phyloP scores from a whole-genome alignment of 1,284 basidiomycete genomes.

The Melampsora americana region DNA sequence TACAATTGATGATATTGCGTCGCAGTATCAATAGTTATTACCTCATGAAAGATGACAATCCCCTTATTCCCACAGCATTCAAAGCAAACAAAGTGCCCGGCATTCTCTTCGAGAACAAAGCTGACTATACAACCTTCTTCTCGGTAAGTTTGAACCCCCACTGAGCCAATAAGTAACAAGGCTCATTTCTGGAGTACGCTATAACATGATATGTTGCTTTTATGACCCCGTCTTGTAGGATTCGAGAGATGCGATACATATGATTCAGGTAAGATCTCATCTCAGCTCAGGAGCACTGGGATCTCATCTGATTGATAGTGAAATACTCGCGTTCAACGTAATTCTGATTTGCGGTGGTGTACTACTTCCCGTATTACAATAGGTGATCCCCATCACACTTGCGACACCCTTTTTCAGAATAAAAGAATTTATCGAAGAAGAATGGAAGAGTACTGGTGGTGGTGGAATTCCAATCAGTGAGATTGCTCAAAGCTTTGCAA shows the following conservation, averaged over 20 bases:
- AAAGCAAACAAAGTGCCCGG: constrained; percentile 39
- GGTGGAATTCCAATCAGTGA: constrained; percentile 20
- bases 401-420: constrained; percentile 31
- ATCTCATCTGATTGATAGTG: too few species aligned
- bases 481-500: constrained; percentile 30
- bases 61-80: constrained; percentile 1
- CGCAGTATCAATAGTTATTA: constrained; percentile 40
- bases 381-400: constrained; percentile 43
- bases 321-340: too few species aligned
- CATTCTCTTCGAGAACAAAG: constrained; percentile 44
- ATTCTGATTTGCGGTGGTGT: too few species aligned
- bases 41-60: constrained; percentile 37
- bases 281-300: too few species aligned
- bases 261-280: constrained; percentile 39
- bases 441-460: constrained; percentile 38
- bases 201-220: neutral
- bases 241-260: constrained; percentile 44
- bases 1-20: constrained; percentile 37
- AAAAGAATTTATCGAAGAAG: constrained; percentile 31
- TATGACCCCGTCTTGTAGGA: constrained; percentile 5
- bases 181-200: neutral
- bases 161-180: neutral
- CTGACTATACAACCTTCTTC: constrained; percentile 44
- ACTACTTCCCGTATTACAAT: too few species aligned
- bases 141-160: constrained; percentile 19